These are phyloP conservation scores for Acrocalymma vagum DNA, from an alignment of 2,329 filamentous ascomycete species.

Conservation along the genomic window DNA sequence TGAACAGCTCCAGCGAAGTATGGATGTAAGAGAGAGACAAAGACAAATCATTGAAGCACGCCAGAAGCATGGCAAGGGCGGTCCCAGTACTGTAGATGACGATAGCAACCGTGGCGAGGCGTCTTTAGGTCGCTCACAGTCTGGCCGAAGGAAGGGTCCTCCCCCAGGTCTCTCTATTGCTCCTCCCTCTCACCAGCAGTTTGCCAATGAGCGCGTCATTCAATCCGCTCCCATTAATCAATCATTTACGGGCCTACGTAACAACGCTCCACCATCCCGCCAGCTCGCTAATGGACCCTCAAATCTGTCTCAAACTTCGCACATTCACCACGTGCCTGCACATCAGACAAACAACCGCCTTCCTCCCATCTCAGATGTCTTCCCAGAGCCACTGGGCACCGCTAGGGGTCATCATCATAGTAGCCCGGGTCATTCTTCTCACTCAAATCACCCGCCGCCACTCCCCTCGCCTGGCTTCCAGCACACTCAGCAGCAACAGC, in stretches of 20 bases:
- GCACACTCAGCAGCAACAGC: conserved; percentile 57
- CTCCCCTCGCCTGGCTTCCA: conserved; percentile 82
- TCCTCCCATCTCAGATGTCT: conserved; percentile 93
- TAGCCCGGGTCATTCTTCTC: conserved; percentile 71
- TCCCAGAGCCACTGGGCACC: conserved; percentile 76
- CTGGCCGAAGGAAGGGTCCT: conserved; percentile 76
- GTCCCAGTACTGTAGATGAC: conserved; percentile 30
- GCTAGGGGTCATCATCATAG: conserved; percentile 60
- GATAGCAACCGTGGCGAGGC: conserved; percentile 49
- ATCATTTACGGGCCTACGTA: conserved; percentile 89
- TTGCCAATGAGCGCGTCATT: conserved; percentile 92
- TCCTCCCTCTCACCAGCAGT: conserved; percentile 90
- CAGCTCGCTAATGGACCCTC: conserved; percentile 84
- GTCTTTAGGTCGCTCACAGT: conserved; percentile 60
- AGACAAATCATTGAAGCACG: conserved; percentile 93
- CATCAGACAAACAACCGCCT: conserved; percentile 90
- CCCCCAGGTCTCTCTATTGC: conserved; percentile 93
- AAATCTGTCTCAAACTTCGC: conserved; percentile 81
- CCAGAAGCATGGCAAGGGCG: conserved; percentile 76
- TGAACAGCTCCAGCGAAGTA: conserved; percentile 91
- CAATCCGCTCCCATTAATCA: conserved; percentile 95
- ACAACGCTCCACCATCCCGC: conserved; percentile 69
- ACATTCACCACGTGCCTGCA: conserved; percentile 89
- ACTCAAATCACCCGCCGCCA: conserved; percentile 70
- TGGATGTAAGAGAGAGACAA: conserved; percentile 93